phyloP scores from a whole-genome alignment of 2,329 filamentous ascomycete genomes.

The Endocalyx cinctus region DNA sequence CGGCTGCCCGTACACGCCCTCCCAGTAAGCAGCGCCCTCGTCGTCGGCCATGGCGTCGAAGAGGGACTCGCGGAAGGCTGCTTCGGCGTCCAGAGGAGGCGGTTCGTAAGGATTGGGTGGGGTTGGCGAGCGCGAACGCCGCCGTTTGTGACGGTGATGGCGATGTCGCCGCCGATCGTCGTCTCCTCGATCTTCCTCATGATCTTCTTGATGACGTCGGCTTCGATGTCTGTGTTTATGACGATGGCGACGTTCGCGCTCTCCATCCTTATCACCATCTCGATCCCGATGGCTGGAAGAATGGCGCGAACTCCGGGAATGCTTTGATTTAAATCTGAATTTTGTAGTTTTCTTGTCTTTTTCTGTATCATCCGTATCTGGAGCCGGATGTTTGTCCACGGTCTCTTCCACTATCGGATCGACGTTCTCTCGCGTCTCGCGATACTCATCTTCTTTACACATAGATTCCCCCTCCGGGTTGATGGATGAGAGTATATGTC shows the following conservation, averaged over 20 bases:
- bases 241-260: not conserved
- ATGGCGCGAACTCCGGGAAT: conserved; percentile 20
- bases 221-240: conserved; percentile 1
- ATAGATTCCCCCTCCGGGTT: conserved; percentile 21
- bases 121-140: conserved; percentile 38
- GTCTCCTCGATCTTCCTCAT: no score
- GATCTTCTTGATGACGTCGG: no score
- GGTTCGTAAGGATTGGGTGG: conserved; percentile 43
- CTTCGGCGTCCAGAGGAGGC: conserved; percentile 57
- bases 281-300: conserved; percentile 18
- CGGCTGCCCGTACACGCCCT: conserved; percentile 92
- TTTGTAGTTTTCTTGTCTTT: conserved; percentile 24
- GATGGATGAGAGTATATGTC: conserved; percentile 29
- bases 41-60: conserved; percentile 97
- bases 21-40: conserved; percentile 93
- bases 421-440: no score
- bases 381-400: no score
- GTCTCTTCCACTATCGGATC: no score
- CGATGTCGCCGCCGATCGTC: conserved; percentile 18
- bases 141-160: conserved; percentile 25
- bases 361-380: conserved; percentile 10
- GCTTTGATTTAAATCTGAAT: conserved; percentile 39
- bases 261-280: conserved; percentile 10
- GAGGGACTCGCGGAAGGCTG: conserved; percentile 85
- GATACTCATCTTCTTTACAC: no score